Base-by-base conservation (phyloP, 1,139 yeast species). In the Zygosaccharomyces pseudobailii region DNA sequence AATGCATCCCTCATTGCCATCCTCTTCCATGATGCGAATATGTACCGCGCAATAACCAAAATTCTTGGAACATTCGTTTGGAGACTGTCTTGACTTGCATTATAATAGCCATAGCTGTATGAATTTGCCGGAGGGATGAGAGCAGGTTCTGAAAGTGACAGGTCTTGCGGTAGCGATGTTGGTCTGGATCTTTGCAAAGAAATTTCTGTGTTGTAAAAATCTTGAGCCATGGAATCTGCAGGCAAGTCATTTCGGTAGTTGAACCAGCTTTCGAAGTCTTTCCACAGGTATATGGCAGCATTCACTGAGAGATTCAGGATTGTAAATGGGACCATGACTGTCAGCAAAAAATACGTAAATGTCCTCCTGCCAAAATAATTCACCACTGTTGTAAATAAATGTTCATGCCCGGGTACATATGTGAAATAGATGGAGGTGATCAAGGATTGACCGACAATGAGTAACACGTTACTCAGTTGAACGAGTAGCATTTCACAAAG, bases 361-460 rank as follows among this genome's bases (percentile, higher is more conserved):
- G 56, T 44, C 40, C 52, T 57, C 13, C 51, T 45, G 1, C 70
- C 70, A 49, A 64, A 66, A 48, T 59, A 65, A 25, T 55, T 57
- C 3, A 63, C 67, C 6, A 56, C 47, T 4, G 50, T 48, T 1
- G 68, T 55, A 45, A 66, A 65, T 31, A 61, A 47, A 6, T 47
- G 44, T 31, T 58, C 58, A 44, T 64, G 65, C 5, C 59, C 61
- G 8, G 63, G 61, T 7, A 63, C 65, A 50, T 60, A 66, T 28
- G 63, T 63, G 57, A 66, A 65, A 48, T 63, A 65, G 8, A 64
- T 61, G 24, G 69, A 66, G 30, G 61, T 46, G 3, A 66, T 46
- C 28, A 65, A 53, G 3, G 62, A 50, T 47, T 64, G 62, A 1
- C 69, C 69, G 9, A 61, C 52, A 6, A 54, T 50, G 23, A 56